phyloP scores from a whole-genome alignment of 2,329 filamentous ascomycete genomes.

The Ceratocystis destructans region DNA sequence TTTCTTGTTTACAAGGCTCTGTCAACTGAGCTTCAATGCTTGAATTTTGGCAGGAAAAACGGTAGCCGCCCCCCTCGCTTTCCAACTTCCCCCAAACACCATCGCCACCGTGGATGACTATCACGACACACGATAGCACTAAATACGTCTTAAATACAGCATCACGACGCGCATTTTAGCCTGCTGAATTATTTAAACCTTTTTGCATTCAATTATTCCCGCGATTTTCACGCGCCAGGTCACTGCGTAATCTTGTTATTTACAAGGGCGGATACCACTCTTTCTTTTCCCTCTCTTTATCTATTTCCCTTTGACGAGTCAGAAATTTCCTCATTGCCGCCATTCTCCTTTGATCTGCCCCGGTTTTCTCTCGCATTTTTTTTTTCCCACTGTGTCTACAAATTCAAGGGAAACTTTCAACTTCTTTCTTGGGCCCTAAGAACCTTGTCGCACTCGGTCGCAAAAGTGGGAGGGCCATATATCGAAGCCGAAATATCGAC shows the following conservation, averaged over 20 bases:
- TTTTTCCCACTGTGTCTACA: background rate
- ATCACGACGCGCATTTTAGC: slow-evolving; percentile 12
- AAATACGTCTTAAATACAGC: slow-evolving; percentile 1
- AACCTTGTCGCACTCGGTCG: slow-evolving; percentile 8
- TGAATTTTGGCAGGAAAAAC: slow-evolving; percentile 12
- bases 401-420: slow-evolving; percentile 5
- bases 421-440: background rate
- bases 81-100: slow-evolving; percentile 18
- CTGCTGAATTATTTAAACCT: background rate
- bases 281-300: slow-evolving; percentile 1
- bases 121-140: background rate
- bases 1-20: slow-evolving; percentile 13
- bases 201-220: slow-evolving; percentile 13
- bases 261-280: slow-evolving; percentile 12
- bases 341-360: background rate
- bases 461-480: slow-evolving; percentile 2
- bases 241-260: slow-evolving; percentile 7
- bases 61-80: slow-evolving; percentile 14
- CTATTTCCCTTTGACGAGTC: background rate
- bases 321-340: background rate
- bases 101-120: slow-evolving; percentile 8
- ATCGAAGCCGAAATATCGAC: slow-evolving; percentile 13
- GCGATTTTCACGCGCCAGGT: slow-evolving; percentile 16
- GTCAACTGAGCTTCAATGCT: slow-evolving; percentile 11
- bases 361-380: background rate